A percentile compares a stretch with the other conserved stretches of the same genome.
Evolutionary conservation across 805 yeast genomes (phyloP).

Genomic region (Schwanniomyces vanrijiae): DNA sequence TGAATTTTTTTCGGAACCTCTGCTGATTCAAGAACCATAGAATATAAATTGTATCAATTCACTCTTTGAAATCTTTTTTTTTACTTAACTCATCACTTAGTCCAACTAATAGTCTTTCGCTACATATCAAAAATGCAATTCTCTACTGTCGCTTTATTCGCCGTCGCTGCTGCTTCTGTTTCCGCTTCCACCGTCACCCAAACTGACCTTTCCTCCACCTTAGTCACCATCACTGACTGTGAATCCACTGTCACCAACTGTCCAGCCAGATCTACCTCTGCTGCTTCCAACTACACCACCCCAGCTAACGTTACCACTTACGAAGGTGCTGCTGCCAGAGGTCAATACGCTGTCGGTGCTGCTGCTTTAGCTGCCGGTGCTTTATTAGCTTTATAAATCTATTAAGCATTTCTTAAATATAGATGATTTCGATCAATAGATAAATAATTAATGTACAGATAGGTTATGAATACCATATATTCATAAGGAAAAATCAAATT

Average conservation of each 20-base stretch:
- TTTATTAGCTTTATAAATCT: conserved; percentile 57
- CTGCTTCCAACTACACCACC: conserved; percentile 17
- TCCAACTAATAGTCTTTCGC: conserved; percentile 36
- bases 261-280: conserved; percentile 32
- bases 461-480: background rate
- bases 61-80: conserved; percentile 12
- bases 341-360: conserved; percentile 41
- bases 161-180: conserved; percentile 32
- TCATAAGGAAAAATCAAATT: background rate
- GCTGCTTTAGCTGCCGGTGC: conserved; percentile 50
- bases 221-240: conserved; percentile 50
- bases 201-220: conserved; percentile 28
- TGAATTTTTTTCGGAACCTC: background rate
- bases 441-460: background rate
- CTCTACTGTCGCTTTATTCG: conserved; percentile 34
- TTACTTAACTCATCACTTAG: conserved; percentile 9
- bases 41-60: background rate
- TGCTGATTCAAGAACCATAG: background rate
- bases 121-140: conserved; percentile 37
- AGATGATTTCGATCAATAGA: background rate
- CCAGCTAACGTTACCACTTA: conserved; percentile 33
- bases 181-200: conserved; percentile 25
- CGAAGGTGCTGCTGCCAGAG: conserved; percentile 34
- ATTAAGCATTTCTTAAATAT: background rate
- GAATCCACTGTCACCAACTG: conserved; percentile 47